These are phyloP conservation scores for Tephrocybe sp. DNA, from an alignment of 768 basidiomycete species.

Conservation along the genomic window DNA sequence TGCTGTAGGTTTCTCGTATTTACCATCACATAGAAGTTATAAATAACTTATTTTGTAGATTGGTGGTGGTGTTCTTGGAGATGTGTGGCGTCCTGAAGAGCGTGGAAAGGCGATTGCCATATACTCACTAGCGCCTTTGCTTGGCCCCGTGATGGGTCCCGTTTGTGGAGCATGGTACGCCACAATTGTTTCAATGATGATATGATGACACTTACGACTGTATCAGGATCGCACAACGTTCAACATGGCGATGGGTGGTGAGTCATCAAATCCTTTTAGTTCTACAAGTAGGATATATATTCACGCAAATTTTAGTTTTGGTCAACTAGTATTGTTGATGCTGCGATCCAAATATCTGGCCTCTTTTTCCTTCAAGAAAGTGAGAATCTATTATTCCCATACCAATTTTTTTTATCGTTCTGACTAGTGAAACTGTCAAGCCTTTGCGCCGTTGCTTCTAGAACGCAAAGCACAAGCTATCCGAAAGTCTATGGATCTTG, in stretches of 20 bases:
- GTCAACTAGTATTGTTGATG: conserved; percentile 60
- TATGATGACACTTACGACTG: not conserved
- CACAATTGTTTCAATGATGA: not conserved
- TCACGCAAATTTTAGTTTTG: conserved; percentile 45
- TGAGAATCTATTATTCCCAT: conserved; percentile 21
- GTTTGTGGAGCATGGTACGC: conserved; percentile 57
- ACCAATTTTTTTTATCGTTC: not conserved
- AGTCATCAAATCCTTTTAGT: conserved; percentile 18
- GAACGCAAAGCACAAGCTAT: conserved; percentile 51
- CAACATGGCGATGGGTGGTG: conserved; percentile 75
- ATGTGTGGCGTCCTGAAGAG: conserved; percentile 60
- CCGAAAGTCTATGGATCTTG: conserved; percentile 39
- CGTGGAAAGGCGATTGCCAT: conserved; percentile 63
- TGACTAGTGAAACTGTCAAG: conserved; percentile 23
- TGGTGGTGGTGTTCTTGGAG: conserved; percentile 65
- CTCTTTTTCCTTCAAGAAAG: conserved; percentile 62
- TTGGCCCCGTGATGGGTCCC: conserved; percentile 66
- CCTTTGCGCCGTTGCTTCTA: conserved; percentile 40
- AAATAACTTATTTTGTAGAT: conserved; percentile 24
- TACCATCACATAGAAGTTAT: conserved; percentile 23
- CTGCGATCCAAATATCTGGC: conserved; percentile 50
- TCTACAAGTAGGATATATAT: not conserved
- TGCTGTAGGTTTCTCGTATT: conserved; percentile 42
- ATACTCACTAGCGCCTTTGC: conserved; percentile 61
- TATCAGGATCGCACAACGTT: conserved; percentile 49